These are phyloP conservation scores for Gracilaria caudata DNA, from an alignment of 23 red algal species.

Conservation along the genomic window DNA sequence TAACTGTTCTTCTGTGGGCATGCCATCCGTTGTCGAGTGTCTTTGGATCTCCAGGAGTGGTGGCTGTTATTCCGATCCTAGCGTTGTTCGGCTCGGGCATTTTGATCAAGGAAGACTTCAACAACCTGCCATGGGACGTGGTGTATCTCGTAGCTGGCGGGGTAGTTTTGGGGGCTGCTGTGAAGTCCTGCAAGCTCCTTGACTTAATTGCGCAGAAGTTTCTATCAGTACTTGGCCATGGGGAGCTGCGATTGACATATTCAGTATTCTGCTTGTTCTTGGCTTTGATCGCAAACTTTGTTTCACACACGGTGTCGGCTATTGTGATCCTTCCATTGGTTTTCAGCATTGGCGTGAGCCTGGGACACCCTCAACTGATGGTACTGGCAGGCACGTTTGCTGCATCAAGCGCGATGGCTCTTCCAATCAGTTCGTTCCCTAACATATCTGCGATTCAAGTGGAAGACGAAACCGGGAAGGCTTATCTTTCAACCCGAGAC, in stretches of 20 bases:
- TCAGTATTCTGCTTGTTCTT: constrained; percentile 79
- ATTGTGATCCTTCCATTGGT: constrained; percentile 92
- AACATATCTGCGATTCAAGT: constrained; percentile 90
- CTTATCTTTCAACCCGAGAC: constrained; percentile 78
- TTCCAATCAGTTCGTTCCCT: constrained; percentile 87
- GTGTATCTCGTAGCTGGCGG: constrained; percentile 95
- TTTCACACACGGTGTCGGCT: constrained; percentile 93
- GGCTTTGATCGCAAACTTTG: constrained; percentile 71
- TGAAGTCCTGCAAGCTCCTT: constrained; percentile 83
- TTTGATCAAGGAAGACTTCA: constrained; percentile 98
- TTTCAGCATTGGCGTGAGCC: constrained; percentile 78
- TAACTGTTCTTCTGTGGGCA: constrained; percentile 88
- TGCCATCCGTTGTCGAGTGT: constrained; percentile 50
- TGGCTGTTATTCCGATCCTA: constrained; percentile 85
- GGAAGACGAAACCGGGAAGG: constrained; percentile 80
- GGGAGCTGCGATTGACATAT: constrained; percentile 66
- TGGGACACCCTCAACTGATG: constrained; percentile 90
- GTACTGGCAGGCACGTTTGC: constrained; percentile 93
- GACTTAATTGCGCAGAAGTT: constrained; percentile 72
- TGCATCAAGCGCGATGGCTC: constrained; percentile 94
- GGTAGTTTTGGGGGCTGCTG: constrained; percentile 84
- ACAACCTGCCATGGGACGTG: constrained; percentile 96
- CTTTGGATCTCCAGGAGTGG: constrained; percentile 87
- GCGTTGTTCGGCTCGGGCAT: constrained; percentile 91
- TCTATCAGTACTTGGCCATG: constrained; percentile 21